Evolutionary conservation across 108 stramenopile genomes (phyloP).

Genomic region (Cyclotella choctawhatcheeana): DNA sequence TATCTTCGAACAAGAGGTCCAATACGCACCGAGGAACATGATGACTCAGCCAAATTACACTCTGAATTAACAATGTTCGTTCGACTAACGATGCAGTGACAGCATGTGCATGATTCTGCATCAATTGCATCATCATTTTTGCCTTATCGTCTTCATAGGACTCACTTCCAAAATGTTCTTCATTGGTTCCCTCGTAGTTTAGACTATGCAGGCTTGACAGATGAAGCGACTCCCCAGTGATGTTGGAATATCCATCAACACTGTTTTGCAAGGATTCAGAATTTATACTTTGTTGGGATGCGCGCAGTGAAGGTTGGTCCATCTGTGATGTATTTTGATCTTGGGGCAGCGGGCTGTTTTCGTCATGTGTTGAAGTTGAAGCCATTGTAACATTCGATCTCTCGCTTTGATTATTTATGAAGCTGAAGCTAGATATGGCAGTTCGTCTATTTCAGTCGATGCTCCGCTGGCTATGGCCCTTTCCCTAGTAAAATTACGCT

Average conservation of each 20-base stretch:
- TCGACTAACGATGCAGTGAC: constrained; percentile 35
- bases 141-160: constrained; percentile 34
- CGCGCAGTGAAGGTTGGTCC: neutral
- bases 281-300: neutral
- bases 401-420: too few relatives aligned
- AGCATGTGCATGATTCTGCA: constrained; percentile 26
- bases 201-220: neutral
- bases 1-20: constrained; percentile 40
- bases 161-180: neutral
- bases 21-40: constrained; percentile 70
- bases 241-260: neutral
- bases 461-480: too few relatives aligned
- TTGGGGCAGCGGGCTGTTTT: neutral
- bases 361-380: neutral
- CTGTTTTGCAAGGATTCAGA: neutral
- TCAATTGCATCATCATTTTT: constrained; percentile 18
- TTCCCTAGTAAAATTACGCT: too few relatives aligned
- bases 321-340: neutral
- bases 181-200: neutral
- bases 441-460: too few relatives aligned
- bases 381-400: too few relatives aligned
- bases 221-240: neutral
- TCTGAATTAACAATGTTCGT: constrained; percentile 55
- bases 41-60: constrained; percentile 60
- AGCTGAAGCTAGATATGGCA: too few relatives aligned